phyloP scores from a whole-genome alignment of 768 basidiomycete genomes.

The Xerocomellus dryophilus region DNA sequence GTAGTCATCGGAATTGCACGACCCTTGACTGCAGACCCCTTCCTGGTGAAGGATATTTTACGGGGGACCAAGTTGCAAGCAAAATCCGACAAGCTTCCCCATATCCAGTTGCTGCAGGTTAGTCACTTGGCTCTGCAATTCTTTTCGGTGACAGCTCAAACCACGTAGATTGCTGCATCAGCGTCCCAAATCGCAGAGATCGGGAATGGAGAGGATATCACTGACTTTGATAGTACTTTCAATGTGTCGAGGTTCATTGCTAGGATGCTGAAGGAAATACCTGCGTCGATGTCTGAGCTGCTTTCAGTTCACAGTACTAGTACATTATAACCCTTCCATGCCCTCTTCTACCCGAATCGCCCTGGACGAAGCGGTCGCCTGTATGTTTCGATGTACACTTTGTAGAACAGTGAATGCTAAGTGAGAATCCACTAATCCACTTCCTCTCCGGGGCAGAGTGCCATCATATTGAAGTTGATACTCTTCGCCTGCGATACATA shows the following conservation, averaged over 20 bases:
- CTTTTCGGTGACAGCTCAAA: neutral
- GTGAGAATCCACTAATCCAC: conserved; percentile 7
- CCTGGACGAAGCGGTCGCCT: neutral
- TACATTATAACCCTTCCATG: neutral
- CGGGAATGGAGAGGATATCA: conserved; percentile 34
- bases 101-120: conserved; percentile 36
- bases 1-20: conserved; percentile 32
- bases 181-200: conserved; percentile 33
- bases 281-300: conserved; percentile 30
- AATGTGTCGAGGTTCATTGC: conserved; percentile 33
- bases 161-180: conserved; percentile 29
- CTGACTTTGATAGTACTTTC: conserved; percentile 30
- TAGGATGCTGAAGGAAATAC: conserved; percentile 30
- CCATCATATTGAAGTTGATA: conserved; percentile 48
- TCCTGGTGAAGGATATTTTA: conserved; percentile 29
- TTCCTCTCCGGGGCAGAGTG: conserved; percentile 36
- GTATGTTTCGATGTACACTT: conserved; percentile 2
- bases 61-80: conserved; percentile 22
- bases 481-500: conserved; percentile 39
- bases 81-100: conserved; percentile 33
- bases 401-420: conserved; percentile 1
- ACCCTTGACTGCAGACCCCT: conserved; percentile 31
- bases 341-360: neutral
- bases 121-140: neutral
- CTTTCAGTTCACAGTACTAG: conserved; percentile 16